These are phyloP conservation scores for Daedaleopsis sinensis DNA, from an alignment of 768 basidiomycete species.

Conservation along the genomic window DNA sequence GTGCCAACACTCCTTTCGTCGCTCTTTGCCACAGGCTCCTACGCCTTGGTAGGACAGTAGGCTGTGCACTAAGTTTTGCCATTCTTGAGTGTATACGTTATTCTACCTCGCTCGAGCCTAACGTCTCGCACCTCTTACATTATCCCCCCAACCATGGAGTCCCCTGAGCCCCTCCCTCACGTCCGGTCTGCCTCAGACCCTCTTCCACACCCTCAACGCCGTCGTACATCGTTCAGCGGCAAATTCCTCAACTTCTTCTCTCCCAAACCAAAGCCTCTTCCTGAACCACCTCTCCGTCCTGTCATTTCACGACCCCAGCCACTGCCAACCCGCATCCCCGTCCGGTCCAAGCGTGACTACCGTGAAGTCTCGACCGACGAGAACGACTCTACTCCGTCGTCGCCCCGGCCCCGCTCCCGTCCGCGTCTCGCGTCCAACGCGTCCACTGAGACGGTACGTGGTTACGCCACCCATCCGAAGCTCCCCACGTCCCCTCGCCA, in stretches of 20 bases:
- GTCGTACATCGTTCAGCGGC: slow-evolving; percentile 2
- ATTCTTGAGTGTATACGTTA: too few species aligned
- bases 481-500: not conserved
- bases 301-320: not conserved
- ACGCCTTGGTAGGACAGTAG: too few species aligned
- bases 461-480: not conserved
- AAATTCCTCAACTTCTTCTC: not conserved
- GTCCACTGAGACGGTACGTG: not conserved
- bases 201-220: not conserved
- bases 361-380: not conserved
- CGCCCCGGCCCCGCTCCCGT: not conserved
- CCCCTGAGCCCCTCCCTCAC: not conserved
- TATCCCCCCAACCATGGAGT: not conserved
- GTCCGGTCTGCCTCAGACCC: not conserved
- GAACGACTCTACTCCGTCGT: not conserved
- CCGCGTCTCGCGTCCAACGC: not conserved
- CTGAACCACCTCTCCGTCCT: not conserved
- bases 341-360: not conserved
- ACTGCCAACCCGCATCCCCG: not conserved
- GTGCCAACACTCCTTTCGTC: too few species aligned
- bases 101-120: too few species aligned
- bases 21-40: too few species aligned
- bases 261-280: not conserved
- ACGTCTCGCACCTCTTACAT: too few species aligned
- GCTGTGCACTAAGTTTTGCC: too few species aligned